Evolutionary conservation across 176 grass and related monocot species (phyloP).

Genomic region (Raddia distichophylla): DNA sequence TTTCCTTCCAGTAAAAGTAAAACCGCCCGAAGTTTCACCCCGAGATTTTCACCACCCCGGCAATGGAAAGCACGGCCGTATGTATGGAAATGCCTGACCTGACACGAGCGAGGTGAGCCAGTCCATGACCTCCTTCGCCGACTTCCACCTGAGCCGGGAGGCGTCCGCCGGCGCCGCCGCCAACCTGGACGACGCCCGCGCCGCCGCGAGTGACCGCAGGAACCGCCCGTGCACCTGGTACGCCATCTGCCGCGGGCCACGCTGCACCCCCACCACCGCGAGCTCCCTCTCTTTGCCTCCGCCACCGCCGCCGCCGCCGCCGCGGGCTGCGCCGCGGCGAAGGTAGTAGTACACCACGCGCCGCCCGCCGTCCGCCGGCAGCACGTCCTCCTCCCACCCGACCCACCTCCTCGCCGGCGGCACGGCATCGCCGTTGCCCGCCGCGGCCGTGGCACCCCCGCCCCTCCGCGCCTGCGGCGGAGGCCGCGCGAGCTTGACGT

Average conservation of each 20-base stretch:
- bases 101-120: slow-evolving; percentile 68
- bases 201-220: slow-evolving; percentile 25
- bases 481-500: background rate
- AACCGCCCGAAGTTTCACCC: background rate
- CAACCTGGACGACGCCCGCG: slow-evolving; percentile 35
- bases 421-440: background rate
- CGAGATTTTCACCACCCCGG: background rate
- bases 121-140: slow-evolving; percentile 62
- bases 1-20: background rate
- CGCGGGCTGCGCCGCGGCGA: background rate
- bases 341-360: slow-evolving; percentile 70
- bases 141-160: slow-evolving; percentile 49
- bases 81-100: slow-evolving; percentile 32
- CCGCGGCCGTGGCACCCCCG: background rate
- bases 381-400: slow-evolving; percentile 62
- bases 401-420: slow-evolving; percentile 39
- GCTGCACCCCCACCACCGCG: slow-evolving; percentile 60
- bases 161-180: slow-evolving; percentile 20
- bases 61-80: background rate
- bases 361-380: slow-evolving; percentile 49
- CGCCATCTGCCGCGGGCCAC: slow-evolving; percentile 56
- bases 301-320: background rate
- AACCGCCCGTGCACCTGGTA: slow-evolving; percentile 51
- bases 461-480: background rate
- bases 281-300: slow-evolving; percentile 45